A percentile compares a stretch with the other conserved stretches of the same genome.
These are phyloP conservation scores for Tuber indicum DNA, from an alignment of 495 filamentous ascomycete species.

Conservation along the genomic window DNA sequence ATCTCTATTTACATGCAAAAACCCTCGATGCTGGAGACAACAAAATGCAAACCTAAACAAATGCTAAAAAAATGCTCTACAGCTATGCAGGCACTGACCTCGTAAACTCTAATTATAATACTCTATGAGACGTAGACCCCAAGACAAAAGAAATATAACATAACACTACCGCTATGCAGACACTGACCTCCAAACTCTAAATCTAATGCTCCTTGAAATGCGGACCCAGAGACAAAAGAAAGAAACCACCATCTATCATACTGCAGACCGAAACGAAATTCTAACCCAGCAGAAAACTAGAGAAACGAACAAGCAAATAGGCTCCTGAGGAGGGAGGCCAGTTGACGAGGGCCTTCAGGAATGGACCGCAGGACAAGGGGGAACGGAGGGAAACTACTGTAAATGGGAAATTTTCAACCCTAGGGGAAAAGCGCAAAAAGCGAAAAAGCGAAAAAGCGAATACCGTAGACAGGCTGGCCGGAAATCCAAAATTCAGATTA, in stretches of 20 bases:
- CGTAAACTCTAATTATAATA: too few relatives aligned
- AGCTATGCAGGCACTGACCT: too few relatives aligned
- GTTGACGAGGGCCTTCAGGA: background rate
- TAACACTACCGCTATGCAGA: too few relatives aligned
- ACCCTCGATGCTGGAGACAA: background rate
- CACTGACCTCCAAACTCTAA: too few relatives aligned
- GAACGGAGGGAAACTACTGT: background rate
- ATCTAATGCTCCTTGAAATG: too few relatives aligned
- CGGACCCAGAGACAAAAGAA: too few relatives aligned
- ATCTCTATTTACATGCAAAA: background rate
- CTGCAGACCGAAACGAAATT: background rate
- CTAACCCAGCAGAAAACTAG: background rate
- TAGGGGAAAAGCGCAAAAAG: background rate
- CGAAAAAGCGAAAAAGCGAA: background rate
- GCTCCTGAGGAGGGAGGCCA: background rate
- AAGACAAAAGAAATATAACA: too few relatives aligned
- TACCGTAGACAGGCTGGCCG: too few relatives aligned
- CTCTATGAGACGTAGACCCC: too few relatives aligned
- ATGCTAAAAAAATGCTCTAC: background rate
- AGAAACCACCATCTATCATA: too few relatives aligned
- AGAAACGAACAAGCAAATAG: background rate
- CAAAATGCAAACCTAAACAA: background rate
- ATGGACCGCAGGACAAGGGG: background rate
- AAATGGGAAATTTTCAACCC: background rate
- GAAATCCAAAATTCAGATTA: too few relatives aligned